Percentiles rank a stretch among this genome's conserved stretches.
phyloP scores from a whole-genome alignment of 2,329 filamentous ascomycete species.

The Ophiostoma piceae region DNA sequence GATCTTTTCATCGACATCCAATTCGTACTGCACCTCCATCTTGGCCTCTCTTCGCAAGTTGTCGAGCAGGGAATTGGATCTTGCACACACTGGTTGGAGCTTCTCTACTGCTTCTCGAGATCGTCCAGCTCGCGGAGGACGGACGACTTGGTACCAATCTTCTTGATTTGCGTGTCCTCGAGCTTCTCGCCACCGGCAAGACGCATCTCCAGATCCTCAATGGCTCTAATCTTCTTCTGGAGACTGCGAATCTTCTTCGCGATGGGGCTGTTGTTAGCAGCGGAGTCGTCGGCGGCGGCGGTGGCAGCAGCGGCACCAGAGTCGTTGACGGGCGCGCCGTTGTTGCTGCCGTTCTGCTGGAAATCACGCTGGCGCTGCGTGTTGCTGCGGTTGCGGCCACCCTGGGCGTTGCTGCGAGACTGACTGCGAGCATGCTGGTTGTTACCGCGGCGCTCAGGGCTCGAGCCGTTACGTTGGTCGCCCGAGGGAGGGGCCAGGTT shows the following conservation, averaged over 20 bases:
- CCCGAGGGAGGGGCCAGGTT: constrained; percentile 43
- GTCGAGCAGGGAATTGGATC: not conserved
- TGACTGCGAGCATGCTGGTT: constrained; percentile 43
- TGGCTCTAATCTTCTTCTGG: constrained; percentile 95
- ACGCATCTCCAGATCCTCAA: constrained; percentile 97
- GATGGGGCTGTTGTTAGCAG: constrained; percentile 55
- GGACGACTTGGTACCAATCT: constrained; percentile 81
- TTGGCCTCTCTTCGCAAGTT: not conserved
- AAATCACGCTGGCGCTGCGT: constrained; percentile 39
- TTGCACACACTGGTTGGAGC: not conserved
- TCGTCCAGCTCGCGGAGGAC: constrained; percentile 78
- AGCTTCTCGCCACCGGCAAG: constrained; percentile 91
- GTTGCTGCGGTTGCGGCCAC: constrained; percentile 46
- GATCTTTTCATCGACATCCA: no score
- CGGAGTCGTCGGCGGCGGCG: constrained; percentile 39
- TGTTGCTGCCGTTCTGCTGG: constrained; percentile 28
- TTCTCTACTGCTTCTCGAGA: constrained; percentile 41
- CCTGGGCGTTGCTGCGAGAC: constrained; percentile 44
- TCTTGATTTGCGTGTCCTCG: constrained; percentile 97
- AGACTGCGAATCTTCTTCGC: constrained; percentile 93
- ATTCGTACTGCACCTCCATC: not conserved
- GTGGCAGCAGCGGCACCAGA: constrained; percentile 29
- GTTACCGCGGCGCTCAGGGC: constrained; percentile 58
- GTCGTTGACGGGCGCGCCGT: constrained; percentile 18
- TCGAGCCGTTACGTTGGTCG: constrained; percentile 45